Percentiles rank a stretch among this genome's conserved stretches.
phyloP scores from a whole-genome alignment of 1,139 yeast genomes.

The Keqinozyma sinolaborantium region DNA sequence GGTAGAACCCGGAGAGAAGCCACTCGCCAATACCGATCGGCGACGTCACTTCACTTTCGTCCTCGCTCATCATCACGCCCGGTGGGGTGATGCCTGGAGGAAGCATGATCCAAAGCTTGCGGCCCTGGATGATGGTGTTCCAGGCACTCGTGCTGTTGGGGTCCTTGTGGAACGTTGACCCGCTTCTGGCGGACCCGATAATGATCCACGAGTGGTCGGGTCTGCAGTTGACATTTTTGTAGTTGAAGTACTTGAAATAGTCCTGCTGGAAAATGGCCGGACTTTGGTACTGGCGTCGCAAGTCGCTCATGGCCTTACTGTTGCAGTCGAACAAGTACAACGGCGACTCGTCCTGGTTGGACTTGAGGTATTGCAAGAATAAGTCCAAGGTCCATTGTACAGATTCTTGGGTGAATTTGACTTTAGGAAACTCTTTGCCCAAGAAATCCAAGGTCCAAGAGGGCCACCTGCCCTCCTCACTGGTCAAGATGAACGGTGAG shows the following conservation, averaged over 20 bases:
- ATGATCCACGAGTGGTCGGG: constrained; percentile 93
- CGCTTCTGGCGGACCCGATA: constrained; percentile 75
- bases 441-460: constrained; percentile 56
- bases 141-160: constrained; percentile 91
- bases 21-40: constrained; percentile 91
- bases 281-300: constrained; percentile 50
- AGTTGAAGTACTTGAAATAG: constrained; percentile 40
- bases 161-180: constrained; percentile 89
- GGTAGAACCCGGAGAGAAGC: constrained; percentile 78
- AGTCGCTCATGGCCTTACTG: constrained; percentile 56
- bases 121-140: constrained; percentile 75
- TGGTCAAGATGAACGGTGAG: constrained; percentile 66
- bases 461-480: constrained; percentile 54
- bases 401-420: constrained; percentile 75
- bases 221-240: constrained; percentile 40
- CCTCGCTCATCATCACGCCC: constrained; percentile 74
- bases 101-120: constrained; percentile 84
- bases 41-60: constrained; percentile 86
- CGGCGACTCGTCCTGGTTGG: constrained; percentile 77
- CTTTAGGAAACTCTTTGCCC: constrained; percentile 51
- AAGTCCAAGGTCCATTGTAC: constrained; percentile 71
- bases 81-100: constrained; percentile 80
- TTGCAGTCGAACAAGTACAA: constrained; percentile 81
- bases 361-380: constrained; percentile 57
- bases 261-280: constrained; percentile 56